A percentile compares a stretch with the other conserved stretches of the same genome.
phyloP scores from a whole-genome alignment of 441 rosid species.

The Biscutella laevigata region DNA sequence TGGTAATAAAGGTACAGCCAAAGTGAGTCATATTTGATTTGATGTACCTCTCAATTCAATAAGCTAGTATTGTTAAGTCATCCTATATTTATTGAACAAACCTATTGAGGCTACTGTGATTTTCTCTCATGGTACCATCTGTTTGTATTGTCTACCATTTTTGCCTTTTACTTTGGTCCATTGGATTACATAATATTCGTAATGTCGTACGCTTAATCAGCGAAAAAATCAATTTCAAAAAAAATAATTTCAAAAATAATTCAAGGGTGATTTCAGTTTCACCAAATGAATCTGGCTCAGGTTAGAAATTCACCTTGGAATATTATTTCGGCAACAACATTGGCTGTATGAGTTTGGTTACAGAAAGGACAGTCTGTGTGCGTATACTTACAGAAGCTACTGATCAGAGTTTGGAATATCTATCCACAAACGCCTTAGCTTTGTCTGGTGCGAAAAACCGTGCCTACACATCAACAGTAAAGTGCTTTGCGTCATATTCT shows the following conservation, averaged over 20 bases:
- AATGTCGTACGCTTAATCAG: too few relatives aligned
- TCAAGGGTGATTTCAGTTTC: not conserved
- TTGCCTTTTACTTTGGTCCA: too few relatives aligned
- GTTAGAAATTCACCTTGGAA: not conserved
- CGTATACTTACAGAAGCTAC: not conserved
- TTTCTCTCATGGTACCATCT: not conserved
- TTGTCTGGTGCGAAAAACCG: constrained; percentile 85
- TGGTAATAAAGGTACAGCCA: constrained; percentile 30
- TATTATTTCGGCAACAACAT: not conserved
- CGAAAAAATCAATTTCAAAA: too few relatives aligned
- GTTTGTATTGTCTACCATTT: not conserved
- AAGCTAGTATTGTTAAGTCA: constrained; percentile 16
- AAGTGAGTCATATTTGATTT: constrained; percentile 23
- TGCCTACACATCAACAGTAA: constrained; percentile 46
- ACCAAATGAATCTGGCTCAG: not conserved
- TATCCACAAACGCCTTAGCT: constrained; percentile 78
- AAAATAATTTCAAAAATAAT: too few relatives aligned
- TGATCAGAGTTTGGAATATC: constrained; percentile 50
- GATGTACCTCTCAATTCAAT: constrained; percentile 19
- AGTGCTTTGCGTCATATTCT: not conserved
- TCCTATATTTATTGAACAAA: constrained; percentile 6
- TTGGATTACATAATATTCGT: too few relatives aligned
- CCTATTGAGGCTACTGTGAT: not conserved
- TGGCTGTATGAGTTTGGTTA: constrained; percentile 3
- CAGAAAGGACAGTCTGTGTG: not conserved